phyloP scores from a whole-genome alignment of 2,329 filamentous ascomycete genomes.

The Aspergillus udagawae region DNA sequence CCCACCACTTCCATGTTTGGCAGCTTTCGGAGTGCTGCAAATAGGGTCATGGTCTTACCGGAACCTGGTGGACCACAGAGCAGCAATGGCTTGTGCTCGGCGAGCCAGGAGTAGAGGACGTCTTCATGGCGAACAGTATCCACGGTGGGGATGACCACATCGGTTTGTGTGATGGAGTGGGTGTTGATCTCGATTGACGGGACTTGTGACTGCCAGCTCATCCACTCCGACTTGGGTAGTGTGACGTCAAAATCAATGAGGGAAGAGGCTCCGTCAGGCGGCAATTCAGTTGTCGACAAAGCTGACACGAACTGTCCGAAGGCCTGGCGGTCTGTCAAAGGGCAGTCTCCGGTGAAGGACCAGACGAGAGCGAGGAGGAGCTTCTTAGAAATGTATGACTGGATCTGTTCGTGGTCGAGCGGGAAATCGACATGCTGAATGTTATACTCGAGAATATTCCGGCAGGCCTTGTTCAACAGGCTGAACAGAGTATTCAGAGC shows the following conservation, averaged over 20 bases:
- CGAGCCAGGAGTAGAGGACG: conserved; percentile 98
- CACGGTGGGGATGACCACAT: conserved; percentile 95
- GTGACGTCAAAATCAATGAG: conserved; percentile 94
- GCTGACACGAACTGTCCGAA: conserved; percentile 84
- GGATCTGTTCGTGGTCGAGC: conserved; percentile 82
- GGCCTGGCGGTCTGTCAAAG: conserved; percentile 75
- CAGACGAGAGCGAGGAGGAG: conserved; percentile 87
- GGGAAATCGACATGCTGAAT: conserved; percentile 91
- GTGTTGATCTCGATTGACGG: conserved; percentile 96
- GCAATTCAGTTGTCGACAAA: conserved; percentile 80
- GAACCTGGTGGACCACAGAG: conserved; percentile 97
- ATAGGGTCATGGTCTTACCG: conserved; percentile 99
- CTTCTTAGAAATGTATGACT: conserved; percentile 89
- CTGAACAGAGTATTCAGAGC: conserved; percentile 93
- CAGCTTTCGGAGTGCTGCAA: conserved; percentile 92
- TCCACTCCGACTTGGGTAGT: conserved; percentile 84
- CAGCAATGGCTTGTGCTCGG: conserved; percentile 94
- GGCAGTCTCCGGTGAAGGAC: conserved; percentile 94
- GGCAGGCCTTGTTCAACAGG: conserved; percentile 86
- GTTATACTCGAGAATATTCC: conserved; percentile 94
- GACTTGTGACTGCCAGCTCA: conserved; percentile 90
- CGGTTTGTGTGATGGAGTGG: conserved; percentile 94
- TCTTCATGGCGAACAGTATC: conserved; percentile 98
- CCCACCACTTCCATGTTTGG: conserved; percentile 99
- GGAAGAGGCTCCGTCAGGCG: conserved; percentile 69